Evolutionary conservation across 371 early-diverging fungal genomes (phyloP).

Genomic region (Mortierella sp.): DNA sequence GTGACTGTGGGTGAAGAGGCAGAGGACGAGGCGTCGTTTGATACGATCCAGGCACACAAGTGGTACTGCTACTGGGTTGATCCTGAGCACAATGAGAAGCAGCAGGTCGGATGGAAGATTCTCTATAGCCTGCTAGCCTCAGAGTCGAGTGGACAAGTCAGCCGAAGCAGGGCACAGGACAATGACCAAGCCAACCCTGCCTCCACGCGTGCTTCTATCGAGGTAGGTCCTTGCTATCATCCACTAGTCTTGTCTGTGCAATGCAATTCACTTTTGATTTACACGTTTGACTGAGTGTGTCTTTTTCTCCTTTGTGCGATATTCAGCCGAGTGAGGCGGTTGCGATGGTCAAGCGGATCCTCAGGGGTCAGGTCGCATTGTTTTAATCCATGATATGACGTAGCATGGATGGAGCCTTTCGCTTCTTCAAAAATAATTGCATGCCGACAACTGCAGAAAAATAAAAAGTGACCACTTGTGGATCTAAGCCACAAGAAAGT

Average conservation of each 20-base stretch:
- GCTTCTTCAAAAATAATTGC: too few species aligned
- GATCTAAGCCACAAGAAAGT: slow-evolving; percentile 1
- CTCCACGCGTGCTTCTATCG: not conserved
- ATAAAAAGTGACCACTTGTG: not conserved
- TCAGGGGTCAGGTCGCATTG: slow-evolving; percentile 30
- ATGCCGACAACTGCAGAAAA: not conserved
- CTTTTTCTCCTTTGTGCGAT: not conserved
- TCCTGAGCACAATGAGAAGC: slow-evolving; percentile 11
- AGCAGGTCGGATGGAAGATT: slow-evolving; percentile 38
- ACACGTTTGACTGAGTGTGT: not conserved
- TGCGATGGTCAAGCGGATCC: slow-evolving; percentile 35
- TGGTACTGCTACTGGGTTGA: slow-evolving; percentile 58
- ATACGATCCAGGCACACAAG: slow-evolving; percentile 40
- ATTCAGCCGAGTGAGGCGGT: slow-evolving; percentile 41
- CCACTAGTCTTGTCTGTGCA: too few species aligned
- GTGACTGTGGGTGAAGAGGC: slow-evolving; percentile 4
- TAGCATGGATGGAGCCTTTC: too few species aligned
- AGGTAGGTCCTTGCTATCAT: not conserved
- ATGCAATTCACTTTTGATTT: not conserved
- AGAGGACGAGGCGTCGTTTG: slow-evolving; percentile 30
- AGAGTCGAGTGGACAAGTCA: not conserved
- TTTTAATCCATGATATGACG: too few species aligned
- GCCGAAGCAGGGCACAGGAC: not conserved
- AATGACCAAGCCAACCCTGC: not conserved
- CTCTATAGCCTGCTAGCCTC: slow-evolving; percentile 15